Evolutionary conservation across 75 land plant species (phyloP), one percentile per base, ranked within the genome.

Genomic region (Picea glauca): DNA sequence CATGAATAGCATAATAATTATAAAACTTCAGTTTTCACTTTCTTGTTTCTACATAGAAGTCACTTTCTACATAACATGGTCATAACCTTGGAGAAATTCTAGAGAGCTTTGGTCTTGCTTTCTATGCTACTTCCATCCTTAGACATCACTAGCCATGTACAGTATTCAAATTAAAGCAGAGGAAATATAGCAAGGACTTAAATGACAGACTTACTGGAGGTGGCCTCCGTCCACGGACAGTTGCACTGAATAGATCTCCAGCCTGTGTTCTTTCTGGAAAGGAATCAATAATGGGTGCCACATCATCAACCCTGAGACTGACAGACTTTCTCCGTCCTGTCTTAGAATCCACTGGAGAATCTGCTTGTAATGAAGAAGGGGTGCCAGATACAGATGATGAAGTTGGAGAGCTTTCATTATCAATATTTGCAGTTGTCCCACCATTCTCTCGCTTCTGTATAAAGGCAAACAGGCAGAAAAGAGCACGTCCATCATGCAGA

Each of bases 221-320:
- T 50, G 83, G 87, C 64, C 88, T 84, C 40, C 92, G 86, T 18
- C 91, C 91, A 82, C 64, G 70, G 13, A 79, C 73, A 62, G 94
- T 65, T 64, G 88, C 94, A 81, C 93, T 88, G 72, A 94, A 94
- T 18, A 94, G 84, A 13, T 94, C 98, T 33, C 98, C 98, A 43
- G 98, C 98, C 88, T 93, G 95, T 23, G 98, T 94, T 59, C 85
- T 85, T 77, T 87, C 88, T 15, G 82, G 82, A 81, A 87, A 89
- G 23, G 93, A 68, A 67, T 90, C 85, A 57, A 79, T 58, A 26
- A 61, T 32, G 13, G 86, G 59, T 1, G 85, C 56, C 59, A 66
- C 58, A 58, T 93, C 92, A 78, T 87, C 90, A n/a, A 74, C 86
- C 65, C 81, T 84, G 65, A 81, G 82, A 82, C 89, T 88, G 30